These are phyloP conservation scores for Sordariomycetes sp. DNA, from an alignment of 2,329 filamentous ascomycete species.

Conservation along the genomic window DNA sequence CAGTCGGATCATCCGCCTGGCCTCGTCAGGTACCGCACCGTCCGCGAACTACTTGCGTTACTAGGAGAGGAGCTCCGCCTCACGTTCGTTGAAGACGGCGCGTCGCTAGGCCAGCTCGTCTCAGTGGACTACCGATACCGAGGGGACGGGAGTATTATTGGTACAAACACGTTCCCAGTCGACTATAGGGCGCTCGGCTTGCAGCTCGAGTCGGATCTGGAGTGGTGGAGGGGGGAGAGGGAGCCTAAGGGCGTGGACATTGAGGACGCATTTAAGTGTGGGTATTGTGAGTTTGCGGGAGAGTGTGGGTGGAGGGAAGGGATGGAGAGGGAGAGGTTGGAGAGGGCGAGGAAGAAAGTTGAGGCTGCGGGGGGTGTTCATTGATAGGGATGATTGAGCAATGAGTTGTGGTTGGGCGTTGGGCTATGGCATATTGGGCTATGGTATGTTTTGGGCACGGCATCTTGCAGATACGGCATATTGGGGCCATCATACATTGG, in stretches of 20 bases:
- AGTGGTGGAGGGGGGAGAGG: slow-evolving; percentile 79
- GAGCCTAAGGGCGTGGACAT: slow-evolving; percentile 62
- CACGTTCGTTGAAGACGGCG: slow-evolving; percentile 38
- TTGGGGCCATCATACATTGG: too few relatives aligned
- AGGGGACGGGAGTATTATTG: slow-evolving; percentile 35
- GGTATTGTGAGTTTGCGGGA: slow-evolving; percentile 69
- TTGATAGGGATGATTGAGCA: neutral
- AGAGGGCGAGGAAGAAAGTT: slow-evolving; percentile 2
- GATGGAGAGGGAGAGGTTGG: slow-evolving; percentile 44
- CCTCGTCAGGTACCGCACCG: slow-evolving; percentile 30
- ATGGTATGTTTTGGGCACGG: neutral
- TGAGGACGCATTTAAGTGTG: slow-evolving; percentile 81
- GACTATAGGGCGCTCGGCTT: slow-evolving; percentile 47
- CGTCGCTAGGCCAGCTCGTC: slow-evolving; percentile 34
- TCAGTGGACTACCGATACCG: slow-evolving; percentile 41
- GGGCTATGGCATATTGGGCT: neutral
- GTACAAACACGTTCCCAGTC: slow-evolving; percentile 51
- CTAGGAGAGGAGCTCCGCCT: slow-evolving; percentile 29
- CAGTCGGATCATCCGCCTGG: slow-evolving; percentile 14
- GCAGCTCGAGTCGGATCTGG: slow-evolving; percentile 58
- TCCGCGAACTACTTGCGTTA: slow-evolving; percentile 31
- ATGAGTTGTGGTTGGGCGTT: too few relatives aligned
- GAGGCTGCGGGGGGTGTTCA: neutral
- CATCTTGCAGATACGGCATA: neutral
- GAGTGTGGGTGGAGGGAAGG: slow-evolving; percentile 64